These are phyloP conservation scores for Hansenula lynferdii DNA, from an alignment of 1,139 yeast genomes.

Conservation along the genomic window DNA sequence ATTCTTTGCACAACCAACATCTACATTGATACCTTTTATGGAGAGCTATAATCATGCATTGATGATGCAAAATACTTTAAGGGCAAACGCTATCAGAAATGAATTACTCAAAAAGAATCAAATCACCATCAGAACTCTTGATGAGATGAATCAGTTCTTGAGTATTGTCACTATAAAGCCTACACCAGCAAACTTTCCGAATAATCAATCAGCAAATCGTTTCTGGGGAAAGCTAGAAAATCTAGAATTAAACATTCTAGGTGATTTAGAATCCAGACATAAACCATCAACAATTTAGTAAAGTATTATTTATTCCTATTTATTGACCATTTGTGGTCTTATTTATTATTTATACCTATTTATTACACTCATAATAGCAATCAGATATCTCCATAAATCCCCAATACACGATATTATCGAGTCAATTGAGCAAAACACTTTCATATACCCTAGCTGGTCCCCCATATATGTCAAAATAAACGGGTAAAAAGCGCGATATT, in stretches of 20 bases:
- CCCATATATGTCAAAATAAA: too few species aligned
- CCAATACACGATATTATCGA: too few species aligned
- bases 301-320: not conserved
- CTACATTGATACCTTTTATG: slow-evolving; percentile 10
- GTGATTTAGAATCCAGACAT: slow-evolving; percentile 11
- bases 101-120: slow-evolving; percentile 9
- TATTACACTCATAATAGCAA: too few species aligned
- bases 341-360: not conserved
- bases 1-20: slow-evolving; percentile 13
- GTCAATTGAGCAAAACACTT: too few species aligned
- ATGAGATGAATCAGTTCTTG: slow-evolving; percentile 12
- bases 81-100: slow-evolving; percentile 9
- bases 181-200: not conserved
- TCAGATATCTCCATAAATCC: too few species aligned
- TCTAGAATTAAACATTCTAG: slow-evolving; percentile 17
- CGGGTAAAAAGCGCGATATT: too few species aligned
- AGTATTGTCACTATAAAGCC: slow-evolving; percentile 9
- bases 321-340: slow-evolving; percentile 1
- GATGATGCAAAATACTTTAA: slow-evolving; percentile 5
- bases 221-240: slow-evolving; percentile 12
- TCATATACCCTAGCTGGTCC: too few species aligned
- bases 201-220: not conserved
- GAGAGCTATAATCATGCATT: slow-evolving; percentile 4
- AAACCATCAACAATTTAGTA: not conserved
- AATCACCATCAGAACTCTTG: slow-evolving; percentile 12